Conservation (phyloP, 345 rosid genomes). For the Gynandropsis gynandra region DNA sequence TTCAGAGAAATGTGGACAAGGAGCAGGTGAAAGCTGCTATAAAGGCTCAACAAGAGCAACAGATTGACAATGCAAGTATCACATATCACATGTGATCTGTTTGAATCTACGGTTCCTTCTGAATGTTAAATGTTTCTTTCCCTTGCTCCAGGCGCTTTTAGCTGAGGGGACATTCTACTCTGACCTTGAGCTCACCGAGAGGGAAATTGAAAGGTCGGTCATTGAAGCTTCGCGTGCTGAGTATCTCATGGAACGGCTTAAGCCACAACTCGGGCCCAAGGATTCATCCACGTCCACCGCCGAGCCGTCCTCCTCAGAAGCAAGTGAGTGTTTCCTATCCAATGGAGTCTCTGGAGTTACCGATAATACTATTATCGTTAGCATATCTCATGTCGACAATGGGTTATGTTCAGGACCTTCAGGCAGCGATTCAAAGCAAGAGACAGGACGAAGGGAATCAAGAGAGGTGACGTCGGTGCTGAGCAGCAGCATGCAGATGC, state of each 20-base stretch:
- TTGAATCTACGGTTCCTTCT: conserved; percentile 4
- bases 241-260: conserved; percentile 69
- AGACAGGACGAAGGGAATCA: conserved; percentile 30
- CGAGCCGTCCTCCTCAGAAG: conserved; percentile 95
- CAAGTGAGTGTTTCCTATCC: conserved; percentile 50
- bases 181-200: conserved; percentile 93
- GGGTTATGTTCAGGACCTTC: conserved; percentile 45
- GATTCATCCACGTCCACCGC: conserved; percentile 71
- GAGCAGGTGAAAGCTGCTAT: conserved; percentile 98
- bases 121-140: conserved; percentile 8
- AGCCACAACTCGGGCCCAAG: conserved; percentile 51
- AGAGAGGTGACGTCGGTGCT: conserved; percentile 36
- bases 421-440: conserved; percentile 46
- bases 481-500: conserved; percentile 64
- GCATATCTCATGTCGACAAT: neutral
- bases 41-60: conserved; percentile 96
- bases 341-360: neutral
- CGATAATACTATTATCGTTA: too few relatives aligned
- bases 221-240: conserved; percentile 99
- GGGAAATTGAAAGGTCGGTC: conserved; percentile 85
- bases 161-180: conserved; percentile 78
- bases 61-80: conserved; percentile 73
- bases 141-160: conserved; percentile 64
- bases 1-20: conserved; percentile 80
- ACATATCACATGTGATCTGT: neutral